phyloP scores from a whole-genome alignment of 108 stramenopile species.

The Nannochloropsis granulata region DNA sequence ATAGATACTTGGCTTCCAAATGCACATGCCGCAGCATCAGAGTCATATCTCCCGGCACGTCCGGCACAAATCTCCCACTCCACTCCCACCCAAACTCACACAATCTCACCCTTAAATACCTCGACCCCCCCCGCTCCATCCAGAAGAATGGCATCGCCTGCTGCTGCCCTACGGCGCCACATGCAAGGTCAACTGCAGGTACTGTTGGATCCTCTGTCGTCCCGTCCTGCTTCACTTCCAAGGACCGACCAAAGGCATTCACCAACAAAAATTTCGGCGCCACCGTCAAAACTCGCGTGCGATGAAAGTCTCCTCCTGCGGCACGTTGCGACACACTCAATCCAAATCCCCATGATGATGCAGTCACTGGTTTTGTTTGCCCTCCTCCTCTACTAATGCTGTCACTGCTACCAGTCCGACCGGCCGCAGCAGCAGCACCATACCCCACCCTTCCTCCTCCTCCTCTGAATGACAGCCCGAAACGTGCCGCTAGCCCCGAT shows the following conservation, averaged over 20 bases:
- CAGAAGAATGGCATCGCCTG: neutral
- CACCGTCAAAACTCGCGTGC: conserved; percentile 11
- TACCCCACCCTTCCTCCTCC: neutral
- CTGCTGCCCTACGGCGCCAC: neutral
- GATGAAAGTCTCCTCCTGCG: neutral
- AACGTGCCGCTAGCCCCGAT: neutral
- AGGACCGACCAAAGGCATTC: neutral
- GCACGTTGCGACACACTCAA: neutral
- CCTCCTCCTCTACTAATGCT: neutral
- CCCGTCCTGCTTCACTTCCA: conserved; percentile 18
- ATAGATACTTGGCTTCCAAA: neutral
- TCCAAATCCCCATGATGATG: neutral
- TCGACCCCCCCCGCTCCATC: neutral
- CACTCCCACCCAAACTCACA: conserved; percentile 10
- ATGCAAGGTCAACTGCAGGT: neutral
- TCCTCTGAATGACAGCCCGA: neutral
- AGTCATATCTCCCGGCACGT: neutral
- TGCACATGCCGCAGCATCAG: neutral
- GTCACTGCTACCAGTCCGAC: neutral
- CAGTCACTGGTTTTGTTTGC: neutral
- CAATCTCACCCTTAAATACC: neutral
- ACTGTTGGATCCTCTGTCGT: neutral
- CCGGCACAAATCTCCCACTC: conserved; percentile 8
- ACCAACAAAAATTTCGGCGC: conserved; percentile 9
- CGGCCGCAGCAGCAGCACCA: neutral